A percentile compares a stretch with the other conserved stretches of the same genome.
phyloP scores from a whole-genome alignment of 441 rosid species.

The Aleurites moluccanus region DNA sequence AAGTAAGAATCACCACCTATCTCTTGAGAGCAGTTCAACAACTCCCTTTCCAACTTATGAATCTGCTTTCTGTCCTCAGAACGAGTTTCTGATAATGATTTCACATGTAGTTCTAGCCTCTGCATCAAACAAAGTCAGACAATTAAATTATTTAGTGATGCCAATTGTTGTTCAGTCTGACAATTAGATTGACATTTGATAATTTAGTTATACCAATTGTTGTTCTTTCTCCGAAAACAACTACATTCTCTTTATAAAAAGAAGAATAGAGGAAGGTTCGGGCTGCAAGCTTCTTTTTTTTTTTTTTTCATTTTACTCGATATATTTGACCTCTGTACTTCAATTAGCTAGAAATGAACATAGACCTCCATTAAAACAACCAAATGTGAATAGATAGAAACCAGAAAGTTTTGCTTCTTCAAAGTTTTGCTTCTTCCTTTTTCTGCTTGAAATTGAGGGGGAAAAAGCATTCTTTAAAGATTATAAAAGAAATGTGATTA shows the following conservation, averaged over 20 bases:
- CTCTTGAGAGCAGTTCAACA: constrained; percentile 72
- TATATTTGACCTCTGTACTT: neutral
- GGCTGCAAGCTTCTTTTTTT: neutral
- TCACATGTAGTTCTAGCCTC: constrained; percentile 61
- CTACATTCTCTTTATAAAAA: neutral
- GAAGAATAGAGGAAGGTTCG: neutral
- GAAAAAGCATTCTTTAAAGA: neutral
- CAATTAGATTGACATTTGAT: too few species aligned
- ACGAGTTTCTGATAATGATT: constrained; percentile 60
- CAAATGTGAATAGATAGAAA: neutral
- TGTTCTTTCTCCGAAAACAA: neutral
- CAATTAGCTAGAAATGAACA: neutral
- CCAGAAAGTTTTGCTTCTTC: neutral
- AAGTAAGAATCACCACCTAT: constrained; percentile 52
- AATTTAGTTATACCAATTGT: too few species aligned
- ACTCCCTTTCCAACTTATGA: constrained; percentile 64
- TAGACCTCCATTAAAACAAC: neutral
- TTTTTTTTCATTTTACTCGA: too few species aligned
- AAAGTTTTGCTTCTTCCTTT: too few species aligned
- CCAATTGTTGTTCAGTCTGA: too few species aligned
- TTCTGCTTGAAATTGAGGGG: neutral
- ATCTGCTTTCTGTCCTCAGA: constrained; percentile 54
- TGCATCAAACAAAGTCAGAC: constrained; percentile 30
- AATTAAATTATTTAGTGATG: neutral
- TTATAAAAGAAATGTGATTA: neutral